Conservation (phyloP, 192 early-diverging fungal species). For the Powellomyces hirtus region DNA sequence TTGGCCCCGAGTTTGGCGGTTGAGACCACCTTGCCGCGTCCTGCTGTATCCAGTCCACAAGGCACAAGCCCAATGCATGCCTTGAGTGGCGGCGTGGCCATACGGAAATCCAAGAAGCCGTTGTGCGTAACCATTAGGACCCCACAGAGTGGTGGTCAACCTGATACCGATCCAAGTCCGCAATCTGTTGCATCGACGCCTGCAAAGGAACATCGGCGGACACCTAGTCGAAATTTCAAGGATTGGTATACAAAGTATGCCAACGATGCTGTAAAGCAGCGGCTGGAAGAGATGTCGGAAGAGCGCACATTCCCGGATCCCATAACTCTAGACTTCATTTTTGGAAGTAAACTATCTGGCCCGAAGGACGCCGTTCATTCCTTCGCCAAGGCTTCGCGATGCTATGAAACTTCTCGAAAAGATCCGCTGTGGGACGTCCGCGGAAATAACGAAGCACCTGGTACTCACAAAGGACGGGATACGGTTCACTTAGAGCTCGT, state of each 20-base stretch:
- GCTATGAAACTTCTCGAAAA: conserved; percentile 26
- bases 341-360: not conserved
- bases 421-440: conserved; percentile 26
- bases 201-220: conserved; percentile 1
- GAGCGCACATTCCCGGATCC: conserved; percentile 18
- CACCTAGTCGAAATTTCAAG: conserved; percentile 11
- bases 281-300: conserved; percentile 11
- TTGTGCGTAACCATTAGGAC: not conserved
- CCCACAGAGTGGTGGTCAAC: not conserved
- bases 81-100: conserved; percentile 18
- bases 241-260: conserved; percentile 28
- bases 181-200: not conserved
- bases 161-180: not conserved
- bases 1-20: not conserved
- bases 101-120: conserved; percentile 17
- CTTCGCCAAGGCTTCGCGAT: conserved; percentile 33
- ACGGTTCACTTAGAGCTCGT: not conserved
- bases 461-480: not conserved
- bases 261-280: not conserved
- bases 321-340: conserved; percentile 23
- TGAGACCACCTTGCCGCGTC: not conserved
- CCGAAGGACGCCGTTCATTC: conserved; percentile 25
- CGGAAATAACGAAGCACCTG: conserved; percentile 18
- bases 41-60: not conserved
- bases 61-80: conserved; percentile 5